Evolutionary conservation across 208 protist genomes (phyloP), one percentile per base, ranked within the genome.

Genomic region (Trypanosoma lewisi): DNA sequence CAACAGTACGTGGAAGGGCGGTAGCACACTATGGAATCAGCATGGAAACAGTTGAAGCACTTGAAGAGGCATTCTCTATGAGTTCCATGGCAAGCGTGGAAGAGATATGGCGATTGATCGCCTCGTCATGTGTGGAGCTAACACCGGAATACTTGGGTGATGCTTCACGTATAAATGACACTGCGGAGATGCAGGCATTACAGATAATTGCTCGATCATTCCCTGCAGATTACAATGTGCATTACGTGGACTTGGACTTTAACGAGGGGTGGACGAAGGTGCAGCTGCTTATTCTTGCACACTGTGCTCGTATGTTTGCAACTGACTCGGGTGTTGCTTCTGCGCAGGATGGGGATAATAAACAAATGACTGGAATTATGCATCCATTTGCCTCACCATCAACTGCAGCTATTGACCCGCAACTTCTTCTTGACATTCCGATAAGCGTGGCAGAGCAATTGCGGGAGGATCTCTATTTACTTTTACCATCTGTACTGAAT

Each of bases 161-260:
- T 45, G 82, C 79, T n/a, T 79, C 78, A 3, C 70, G 73, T 0
- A 71, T 93, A 47, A 73, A 51, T 17, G 83, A 87, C 45, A 63
- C 21, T 30, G 71, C 75, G n/a, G 82, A 93, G 67, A 60, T 63
- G 34, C 67, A 70, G 34, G 87, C 85, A 14, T 70, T 95, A 28
- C 83, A 83, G 42, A 82, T 75, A 14, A 63, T 93, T 16, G 84
- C 86, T 0, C 83, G 84, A 7, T 75, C 80, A 9, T 75, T 95
- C 55, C 86, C 86, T 2, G 50, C 65, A 1, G 25, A 28, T 0
- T 81, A 85, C 7, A 62, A 60, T 14, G 79, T 95, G 48, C 71
- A 66, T 28, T 85, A 85, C 61, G 58, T 90, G 37, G 78, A 90
- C 60, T 42, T 89, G 30, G 83, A 93, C 70, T 92, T 89, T 62